Evolutionary conservation across 495 filamentous ascomycete genomes (phyloP).

Genomic region (Rhypophila decipiens): DNA sequence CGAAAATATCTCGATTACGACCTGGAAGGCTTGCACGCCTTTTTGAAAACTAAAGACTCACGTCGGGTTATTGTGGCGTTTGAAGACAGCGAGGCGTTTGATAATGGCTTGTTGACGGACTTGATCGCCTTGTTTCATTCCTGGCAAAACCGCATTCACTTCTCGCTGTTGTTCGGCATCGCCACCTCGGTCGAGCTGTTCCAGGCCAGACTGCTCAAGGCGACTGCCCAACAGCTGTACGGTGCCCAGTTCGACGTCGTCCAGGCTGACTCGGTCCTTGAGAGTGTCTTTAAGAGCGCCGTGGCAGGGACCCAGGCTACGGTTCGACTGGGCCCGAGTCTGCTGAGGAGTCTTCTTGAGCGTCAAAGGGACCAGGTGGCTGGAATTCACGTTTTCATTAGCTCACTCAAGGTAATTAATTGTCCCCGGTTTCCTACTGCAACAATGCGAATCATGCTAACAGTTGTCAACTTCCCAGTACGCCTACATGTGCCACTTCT

Average conservation of each 20-base stretch:
- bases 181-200: conserved; percentile 89
- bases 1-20: conserved; percentile 84
- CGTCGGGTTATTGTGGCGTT: conserved; percentile 69
- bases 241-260: conserved; percentile 82
- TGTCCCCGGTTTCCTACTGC: not conserved
- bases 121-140: conserved; percentile 71
- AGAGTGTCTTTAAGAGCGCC: conserved; percentile 68
- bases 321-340: conserved; percentile 62
- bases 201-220: conserved; percentile 73
- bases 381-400: conserved; percentile 72
- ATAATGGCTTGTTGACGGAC: conserved; percentile 69
- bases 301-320: conserved; percentile 48
- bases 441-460: too few relatives aligned
- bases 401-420: conserved; percentile 66
- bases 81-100: conserved; percentile 90
- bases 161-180: conserved; percentile 79
- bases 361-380: conserved; percentile 81
- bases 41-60: conserved; percentile 48
- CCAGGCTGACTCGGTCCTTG: conserved; percentile 65
- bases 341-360: conserved; percentile 60
- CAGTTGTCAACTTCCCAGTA: conserved; percentile 50
- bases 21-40: conserved; percentile 68
- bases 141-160: conserved; percentile 85
- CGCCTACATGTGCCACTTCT: conserved; percentile 93
- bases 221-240: conserved; percentile 60